These are phyloP conservation scores for Russula olivacea DNA, from an alignment of 768 basidiomycete species.

Conservation along the genomic window DNA sequence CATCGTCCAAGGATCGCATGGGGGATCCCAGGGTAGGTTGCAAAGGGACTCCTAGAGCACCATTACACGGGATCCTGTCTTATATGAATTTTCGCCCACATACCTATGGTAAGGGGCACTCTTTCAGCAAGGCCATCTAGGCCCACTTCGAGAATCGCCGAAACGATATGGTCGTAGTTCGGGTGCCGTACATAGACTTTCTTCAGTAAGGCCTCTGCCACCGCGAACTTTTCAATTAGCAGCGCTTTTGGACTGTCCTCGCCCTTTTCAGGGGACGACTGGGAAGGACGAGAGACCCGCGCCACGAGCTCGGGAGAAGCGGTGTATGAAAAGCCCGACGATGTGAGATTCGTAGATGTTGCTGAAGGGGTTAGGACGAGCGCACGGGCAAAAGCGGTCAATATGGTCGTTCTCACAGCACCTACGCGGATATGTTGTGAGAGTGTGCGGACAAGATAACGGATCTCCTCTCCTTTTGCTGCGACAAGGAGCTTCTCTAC, in stretches of 20 bases:
- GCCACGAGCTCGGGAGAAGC: constrained; percentile 32
- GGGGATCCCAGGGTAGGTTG: constrained; percentile 86
- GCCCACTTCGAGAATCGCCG: constrained; percentile 54
- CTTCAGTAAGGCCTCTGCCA: constrained; percentile 61
- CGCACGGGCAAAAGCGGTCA: constrained; percentile 75
- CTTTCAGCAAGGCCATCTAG: constrained; percentile 51
- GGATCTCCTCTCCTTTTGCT: constrained; percentile 81
- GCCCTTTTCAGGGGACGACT: constrained; percentile 31
- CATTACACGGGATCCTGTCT: constrained; percentile 17
- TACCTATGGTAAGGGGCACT: constrained; percentile 68
- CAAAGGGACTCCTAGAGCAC: constrained; percentile 62
- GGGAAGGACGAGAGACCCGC: constrained; percentile 26
- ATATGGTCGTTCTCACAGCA: constrained; percentile 76
- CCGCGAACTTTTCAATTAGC: constrained; percentile 40
- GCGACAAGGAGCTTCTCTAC: constrained; percentile 80
- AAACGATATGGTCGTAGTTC: constrained; percentile 63
- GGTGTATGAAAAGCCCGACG: constrained; percentile 30
- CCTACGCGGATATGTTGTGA: constrained; percentile 79
- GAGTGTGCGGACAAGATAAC: constrained; percentile 73
- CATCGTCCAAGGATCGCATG: constrained; percentile 73
- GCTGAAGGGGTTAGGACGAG: constrained; percentile 53
- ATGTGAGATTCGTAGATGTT: constrained; percentile 25
- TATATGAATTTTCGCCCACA: constrained; percentile 27
- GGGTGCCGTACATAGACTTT: constrained; percentile 75
- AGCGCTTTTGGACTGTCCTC: constrained; percentile 33